Percentiles rank a stretch among this genome's conserved stretches.
Evolutionary conservation across 2,329 filamentous ascomycete species (phyloP).

Genomic region (Aspergillus sp.): DNA sequence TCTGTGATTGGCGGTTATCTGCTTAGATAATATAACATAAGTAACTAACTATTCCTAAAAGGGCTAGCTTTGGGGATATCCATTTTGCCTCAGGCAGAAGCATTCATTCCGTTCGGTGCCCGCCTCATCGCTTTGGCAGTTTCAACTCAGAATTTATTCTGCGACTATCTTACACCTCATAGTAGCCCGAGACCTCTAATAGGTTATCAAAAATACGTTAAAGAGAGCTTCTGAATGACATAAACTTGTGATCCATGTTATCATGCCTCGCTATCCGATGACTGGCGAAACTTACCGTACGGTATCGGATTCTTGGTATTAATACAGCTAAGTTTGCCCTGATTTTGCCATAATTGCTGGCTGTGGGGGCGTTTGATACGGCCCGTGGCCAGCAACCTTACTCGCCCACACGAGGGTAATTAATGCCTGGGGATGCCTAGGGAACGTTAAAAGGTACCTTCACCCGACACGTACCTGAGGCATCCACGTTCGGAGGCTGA

Average conservation of each 20-base stretch:
- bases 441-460: neutral
- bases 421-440: neutral
- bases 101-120: neutral
- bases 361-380: neutral
- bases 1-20: neutral
- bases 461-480: conserved; percentile 4
- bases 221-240: neutral
- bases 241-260: conserved; percentile 1
- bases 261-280: neutral
- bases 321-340: neutral
- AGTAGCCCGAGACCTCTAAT: neutral
- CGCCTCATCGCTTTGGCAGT: neutral
- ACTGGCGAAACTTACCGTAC: neutral
- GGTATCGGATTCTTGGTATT: neutral
- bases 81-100: conserved; percentile 1
- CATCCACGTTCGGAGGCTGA: conserved; percentile 9
- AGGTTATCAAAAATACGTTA: neutral
- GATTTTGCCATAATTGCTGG: neutral
- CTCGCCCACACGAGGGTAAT: neutral
- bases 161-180: neutral
- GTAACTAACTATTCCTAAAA: neutral
- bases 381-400: neutral
- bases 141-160: neutral
- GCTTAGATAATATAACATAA: neutral
- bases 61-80: neutral